Base-by-base conservation (phyloP, 805 yeast genomes). In the Cyberlindnera japonica region DNA sequence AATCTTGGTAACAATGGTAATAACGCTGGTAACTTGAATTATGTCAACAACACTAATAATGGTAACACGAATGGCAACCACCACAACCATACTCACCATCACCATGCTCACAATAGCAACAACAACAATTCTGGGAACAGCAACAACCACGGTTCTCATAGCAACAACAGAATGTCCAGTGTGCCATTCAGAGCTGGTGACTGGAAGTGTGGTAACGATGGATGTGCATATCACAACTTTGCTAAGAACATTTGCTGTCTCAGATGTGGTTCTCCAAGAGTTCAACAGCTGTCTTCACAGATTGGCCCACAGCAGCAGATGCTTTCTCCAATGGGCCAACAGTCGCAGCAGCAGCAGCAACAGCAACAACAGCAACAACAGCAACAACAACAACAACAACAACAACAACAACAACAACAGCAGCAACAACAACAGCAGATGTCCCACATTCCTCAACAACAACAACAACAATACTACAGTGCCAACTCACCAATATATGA, bases 101-200 rank as follows among this genome's bases (percentile, higher is more conserved):
- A 44, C 39, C 51, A 47, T 38, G 11, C 6, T 20, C 21, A 22
- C 33, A 46, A 47, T 37, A 48, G 43, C 38, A 50, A 48, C 39
- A 53, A 55, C 37, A 48, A 51, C 32, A 51, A 40, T 33, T 49
- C 49, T 35, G 51, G 49, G 35, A 46, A 47, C 37, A 39, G 41
- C 16, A 41, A 42, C 37, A 35, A 30, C 16, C 36, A 34, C 26
- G 43, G 44, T 16, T 35, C 40, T 22, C 47, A 44, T 33, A 39
- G 38, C 18, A 40, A 41, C 31, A 43, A 40, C 33, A 48, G 67
- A 31, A 64, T 64, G 38, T 72, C 70, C 5, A 68, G 77, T 53
- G 95, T 90, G n/a, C 96, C 96, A 22, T 90, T 90, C 64, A 75
- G 97, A 53, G 96, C 96, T 3, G 96, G 96, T 38, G 97, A 89